Percentiles rank a stretch among this genome's conserved stretches.
These are phyloP conservation scores for Lentinula novae-zelandiae DNA, from an alignment of 1,284 basidiomycete genomes.

Conservation along the genomic window DNA sequence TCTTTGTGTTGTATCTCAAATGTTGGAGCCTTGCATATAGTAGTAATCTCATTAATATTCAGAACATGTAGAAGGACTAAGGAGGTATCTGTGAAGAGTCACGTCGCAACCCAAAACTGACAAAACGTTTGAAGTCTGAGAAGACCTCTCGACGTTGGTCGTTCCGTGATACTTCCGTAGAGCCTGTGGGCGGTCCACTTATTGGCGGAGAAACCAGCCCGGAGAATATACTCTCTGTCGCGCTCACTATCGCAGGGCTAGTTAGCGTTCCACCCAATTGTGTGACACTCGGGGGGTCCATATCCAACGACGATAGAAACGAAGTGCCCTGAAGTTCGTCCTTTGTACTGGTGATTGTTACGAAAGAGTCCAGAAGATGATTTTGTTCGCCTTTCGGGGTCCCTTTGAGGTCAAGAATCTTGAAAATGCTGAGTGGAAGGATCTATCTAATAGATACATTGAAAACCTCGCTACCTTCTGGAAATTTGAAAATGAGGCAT, in stretches of 20 bases:
- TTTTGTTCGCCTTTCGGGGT: conserved; percentile 86
- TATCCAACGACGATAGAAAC: conserved; percentile 89
- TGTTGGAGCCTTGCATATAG: neutral
- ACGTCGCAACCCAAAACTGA: conserved; percentile 79
- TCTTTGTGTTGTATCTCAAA: neutral
- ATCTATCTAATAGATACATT: neutral
- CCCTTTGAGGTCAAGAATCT: conserved; percentile 95
- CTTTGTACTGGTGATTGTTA: conserved; percentile 87
- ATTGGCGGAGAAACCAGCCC: conserved; percentile 56
- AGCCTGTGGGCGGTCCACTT: conserved; percentile 52
- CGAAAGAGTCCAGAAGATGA: conserved; percentile 85
- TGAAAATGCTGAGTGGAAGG: neutral
- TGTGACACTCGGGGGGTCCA: conserved; percentile 69
- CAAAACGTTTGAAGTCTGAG: conserved; percentile 80
- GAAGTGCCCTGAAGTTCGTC: conserved; percentile 83
- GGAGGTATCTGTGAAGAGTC: conserved; percentile 46
- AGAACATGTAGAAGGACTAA: neutral
- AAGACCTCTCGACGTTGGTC: conserved; percentile 70
- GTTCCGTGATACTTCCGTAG: conserved; percentile 36
- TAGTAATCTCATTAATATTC: neutral
- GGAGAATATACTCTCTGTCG: conserved; percentile 50
- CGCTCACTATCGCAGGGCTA: conserved; percentile 53
- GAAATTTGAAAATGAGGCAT: conserved; percentile 92
- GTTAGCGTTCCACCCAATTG: conserved; percentile 43
- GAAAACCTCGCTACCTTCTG: conserved; percentile 72